Percentiles rank a stretch among this genome's conserved stretches.
phyloP scores from a whole-genome alignment of 2,329 filamentous ascomycete genomes.

The Ceratocystis eucalypticola region DNA sequence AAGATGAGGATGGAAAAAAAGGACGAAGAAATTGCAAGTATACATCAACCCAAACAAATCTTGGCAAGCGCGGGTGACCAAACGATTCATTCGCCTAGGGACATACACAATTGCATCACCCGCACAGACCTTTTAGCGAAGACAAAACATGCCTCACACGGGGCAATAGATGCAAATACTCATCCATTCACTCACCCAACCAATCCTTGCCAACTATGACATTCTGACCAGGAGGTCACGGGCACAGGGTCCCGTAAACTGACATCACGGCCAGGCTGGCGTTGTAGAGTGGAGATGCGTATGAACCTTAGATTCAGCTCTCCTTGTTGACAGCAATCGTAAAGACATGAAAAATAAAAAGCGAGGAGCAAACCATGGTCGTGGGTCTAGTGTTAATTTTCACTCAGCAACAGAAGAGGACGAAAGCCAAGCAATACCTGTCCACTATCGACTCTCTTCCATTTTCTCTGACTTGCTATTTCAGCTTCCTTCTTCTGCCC shows the following conservation, averaged over 20 bases:
- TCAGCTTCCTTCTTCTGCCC: neutral
- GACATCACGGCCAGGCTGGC: neutral
- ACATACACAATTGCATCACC: neutral
- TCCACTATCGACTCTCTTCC: neutral
- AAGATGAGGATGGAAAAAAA: neutral
- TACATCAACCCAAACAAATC: neutral
- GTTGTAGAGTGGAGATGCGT: neutral
- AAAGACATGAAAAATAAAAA: too few relatives aligned
- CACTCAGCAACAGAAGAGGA: too few relatives aligned
- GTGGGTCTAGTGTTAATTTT: too few relatives aligned
- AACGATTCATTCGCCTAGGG: neutral
- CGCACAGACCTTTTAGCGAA: conserved; percentile 6
- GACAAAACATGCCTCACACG: neutral
- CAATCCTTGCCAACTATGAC: neutral
- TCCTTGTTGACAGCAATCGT: too few relatives aligned
- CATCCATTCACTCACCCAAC: neutral
- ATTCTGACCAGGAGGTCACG: neutral
- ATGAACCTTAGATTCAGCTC: too few relatives aligned
- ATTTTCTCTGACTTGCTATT: neutral
- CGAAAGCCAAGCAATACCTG: neutral
- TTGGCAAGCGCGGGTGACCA: too few relatives aligned
- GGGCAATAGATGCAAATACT: neutral
- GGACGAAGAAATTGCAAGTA: neutral
- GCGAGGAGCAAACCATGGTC: too few relatives aligned
- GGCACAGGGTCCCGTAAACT: neutral